phyloP scores from a whole-genome alignment of 2,329 filamentous ascomycete genomes.

The Aspergillus fumigatus region DNA sequence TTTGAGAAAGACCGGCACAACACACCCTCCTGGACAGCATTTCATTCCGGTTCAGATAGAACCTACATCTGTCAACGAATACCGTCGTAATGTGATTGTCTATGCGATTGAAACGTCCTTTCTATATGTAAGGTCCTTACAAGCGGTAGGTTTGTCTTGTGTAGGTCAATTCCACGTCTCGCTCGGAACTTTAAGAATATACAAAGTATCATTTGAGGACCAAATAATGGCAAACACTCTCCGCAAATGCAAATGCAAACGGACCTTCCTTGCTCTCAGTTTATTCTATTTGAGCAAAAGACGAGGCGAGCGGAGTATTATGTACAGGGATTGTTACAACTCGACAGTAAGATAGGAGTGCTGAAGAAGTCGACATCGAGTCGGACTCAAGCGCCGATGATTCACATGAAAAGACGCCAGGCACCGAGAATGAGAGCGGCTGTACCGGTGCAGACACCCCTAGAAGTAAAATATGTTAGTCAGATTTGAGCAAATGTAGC shows the following conservation, averaged over 20 bases:
- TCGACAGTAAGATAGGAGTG: not conserved
- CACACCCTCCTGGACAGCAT: not conserved
- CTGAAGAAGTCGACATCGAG: not conserved
- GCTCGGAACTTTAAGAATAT: not conserved
- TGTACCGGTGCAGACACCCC: slow-evolving; percentile 63
- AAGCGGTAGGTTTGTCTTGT: not conserved
- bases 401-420: slow-evolving; percentile 61
- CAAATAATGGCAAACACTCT: not conserved
- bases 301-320: not conserved
- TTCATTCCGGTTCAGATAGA: not conserved
- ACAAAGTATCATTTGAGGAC: not conserved
- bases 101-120: not conserved
- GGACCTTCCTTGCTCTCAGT: not conserved
- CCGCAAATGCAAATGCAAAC: not conserved
- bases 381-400: not conserved
- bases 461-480: slow-evolving; percentile 29
- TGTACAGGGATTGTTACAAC: not conserved
- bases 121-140: not conserved
- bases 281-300: not conserved
- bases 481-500: slow-evolving; percentile 3
- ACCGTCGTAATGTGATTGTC: not conserved
- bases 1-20: not conserved
- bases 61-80: not conserved
- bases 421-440: slow-evolving; percentile 63
- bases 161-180: not conserved